Evolutionary conservation across 164 flowering plant genomes (phyloP), one percentile per base, ranked within the genome.

Genomic region (Vitis rotundifolia): DNA sequence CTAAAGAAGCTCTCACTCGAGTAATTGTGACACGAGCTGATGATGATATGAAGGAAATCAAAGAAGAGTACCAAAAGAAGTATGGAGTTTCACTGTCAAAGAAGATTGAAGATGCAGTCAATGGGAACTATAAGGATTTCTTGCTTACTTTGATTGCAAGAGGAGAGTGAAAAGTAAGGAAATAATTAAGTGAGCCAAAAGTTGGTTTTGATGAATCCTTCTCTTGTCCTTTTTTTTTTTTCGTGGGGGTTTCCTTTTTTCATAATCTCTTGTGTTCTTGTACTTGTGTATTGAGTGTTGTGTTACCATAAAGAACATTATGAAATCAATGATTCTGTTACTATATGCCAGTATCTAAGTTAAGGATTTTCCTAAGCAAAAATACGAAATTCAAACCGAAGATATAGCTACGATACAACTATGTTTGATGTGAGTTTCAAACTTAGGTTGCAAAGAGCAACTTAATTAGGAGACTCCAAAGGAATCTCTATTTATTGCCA

Each of bases 41-140:
- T 64, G 78, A 19, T 1, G 87, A 90, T 54, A 78, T 90, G 73
- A 85, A 80, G 74, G 82, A 76, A 71, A 89, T 91, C 66, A 74
- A 73, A 55, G 92, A 83, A 57, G 89, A 80, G 63, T 93, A 74
- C 74, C 31, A 74, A 4, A 73, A 73, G 13, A 59, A 50, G 13
- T 77, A 72, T 72, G 90, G 90, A 37, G 81, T 79, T 68, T 48
- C 84, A 47, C 69, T 91, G 29, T 29, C 78, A 5, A n/a, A 78
- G 62, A 88, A 82, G 74, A 84, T 93, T 44, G 85, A 78, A 44
- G 84, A 79, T 3, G 75, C 55, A 7, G 78, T 83, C 57, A 69
- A 74, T 47, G 98, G 97, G 31, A 87, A 81, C 81, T 91, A 81
- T 67, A 90, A 80, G 79, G 90, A 90, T 19, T 84, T 91, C 79